Evolutionary conservation across 2,329 filamentous ascomycete species (phyloP).

Genomic region (Stromatinia cepivora): DNA sequence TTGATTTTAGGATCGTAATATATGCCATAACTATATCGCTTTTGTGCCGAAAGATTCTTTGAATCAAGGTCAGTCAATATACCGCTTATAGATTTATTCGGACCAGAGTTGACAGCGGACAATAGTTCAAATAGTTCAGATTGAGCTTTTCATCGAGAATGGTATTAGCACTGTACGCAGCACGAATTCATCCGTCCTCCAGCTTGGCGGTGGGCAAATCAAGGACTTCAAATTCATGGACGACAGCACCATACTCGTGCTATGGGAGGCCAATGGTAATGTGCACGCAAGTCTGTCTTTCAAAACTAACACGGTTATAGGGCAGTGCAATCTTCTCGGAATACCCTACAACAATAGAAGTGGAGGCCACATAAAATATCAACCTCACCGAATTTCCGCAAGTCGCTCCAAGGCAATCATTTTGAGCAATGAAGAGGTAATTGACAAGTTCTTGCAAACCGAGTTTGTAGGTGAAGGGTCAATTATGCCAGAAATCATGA

Average conservation of each 20-base stretch:
- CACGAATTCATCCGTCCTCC: constrained; percentile 30
- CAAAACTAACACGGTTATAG: constrained; percentile 9
- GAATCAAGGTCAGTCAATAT: constrained; percentile 32
- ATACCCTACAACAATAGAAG: constrained; percentile 31
- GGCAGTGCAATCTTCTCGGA: constrained; percentile 30
- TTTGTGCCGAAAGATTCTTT: constrained; percentile 33
- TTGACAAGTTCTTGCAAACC: constrained; percentile 27
- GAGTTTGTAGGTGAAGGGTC: constrained; percentile 26
- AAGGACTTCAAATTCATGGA: constrained; percentile 40
- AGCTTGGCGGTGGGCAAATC: constrained; percentile 38
- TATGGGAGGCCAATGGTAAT: constrained; percentile 38
- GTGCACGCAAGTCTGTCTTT: neutral
- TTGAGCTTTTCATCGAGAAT: constrained; percentile 36
- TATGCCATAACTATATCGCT: constrained; percentile 30
- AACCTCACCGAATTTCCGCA: constrained; percentile 19
- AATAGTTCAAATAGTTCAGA: constrained; percentile 37
- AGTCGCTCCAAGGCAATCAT: constrained; percentile 16
- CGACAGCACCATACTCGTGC: constrained; percentile 33
- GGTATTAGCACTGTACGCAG: constrained; percentile 37
- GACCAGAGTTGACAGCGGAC: neutral
- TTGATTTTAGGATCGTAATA: constrained; percentile 27
- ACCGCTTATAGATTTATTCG: neutral
- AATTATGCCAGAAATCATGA: constrained; percentile 35
- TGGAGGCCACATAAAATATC: constrained; percentile 23
- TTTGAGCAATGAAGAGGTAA: constrained; percentile 31